phyloP scores from a whole-genome alignment of 805 yeast genomes.

The Candida montana region DNA sequence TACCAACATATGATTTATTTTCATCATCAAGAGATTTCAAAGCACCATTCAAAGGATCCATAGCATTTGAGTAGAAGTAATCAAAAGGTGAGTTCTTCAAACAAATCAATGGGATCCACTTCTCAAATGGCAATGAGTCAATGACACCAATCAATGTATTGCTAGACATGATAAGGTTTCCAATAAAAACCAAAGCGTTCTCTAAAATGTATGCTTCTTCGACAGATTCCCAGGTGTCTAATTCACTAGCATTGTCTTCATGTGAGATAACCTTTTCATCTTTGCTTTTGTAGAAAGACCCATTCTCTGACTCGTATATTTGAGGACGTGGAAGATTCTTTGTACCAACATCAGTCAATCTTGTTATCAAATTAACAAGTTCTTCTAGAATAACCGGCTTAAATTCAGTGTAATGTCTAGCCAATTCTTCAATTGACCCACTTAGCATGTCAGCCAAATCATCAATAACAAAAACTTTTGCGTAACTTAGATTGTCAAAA shows the following conservation, averaged over 20 bases:
- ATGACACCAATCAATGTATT: slow-evolving; percentile 24
- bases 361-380: slow-evolving; percentile 38
- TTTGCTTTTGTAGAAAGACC: slow-evolving; percentile 36
- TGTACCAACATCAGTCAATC: slow-evolving; percentile 35
- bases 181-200: slow-evolving; percentile 41
- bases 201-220: slow-evolving; percentile 42
- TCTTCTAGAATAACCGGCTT: slow-evolving; percentile 52
- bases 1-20: slow-evolving; percentile 42
- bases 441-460: slow-evolving; percentile 58
- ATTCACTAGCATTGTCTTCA: slow-evolving; percentile 36
- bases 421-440: slow-evolving; percentile 67
- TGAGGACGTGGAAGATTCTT: slow-evolving; percentile 33
- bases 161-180: slow-evolving; percentile 43
- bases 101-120: slow-evolving; percentile 44
- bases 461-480: slow-evolving; percentile 48
- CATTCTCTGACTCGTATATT: slow-evolving; percentile 39
- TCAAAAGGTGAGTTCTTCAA: slow-evolving; percentile 58
- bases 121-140: slow-evolving; percentile 33
- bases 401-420: slow-evolving; percentile 76
- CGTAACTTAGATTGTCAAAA: slow-evolving; percentile 43
- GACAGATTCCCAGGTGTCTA: slow-evolving; percentile 49
- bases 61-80: slow-evolving; percentile 47
- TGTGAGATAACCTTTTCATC: slow-evolving; percentile 37
- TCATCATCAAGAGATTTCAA: slow-evolving; percentile 54
- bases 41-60: slow-evolving; percentile 48